Conservation (phyloP, 2,329 filamentous ascomycete genomes). For the Colletotrichum spinosum region DNA sequence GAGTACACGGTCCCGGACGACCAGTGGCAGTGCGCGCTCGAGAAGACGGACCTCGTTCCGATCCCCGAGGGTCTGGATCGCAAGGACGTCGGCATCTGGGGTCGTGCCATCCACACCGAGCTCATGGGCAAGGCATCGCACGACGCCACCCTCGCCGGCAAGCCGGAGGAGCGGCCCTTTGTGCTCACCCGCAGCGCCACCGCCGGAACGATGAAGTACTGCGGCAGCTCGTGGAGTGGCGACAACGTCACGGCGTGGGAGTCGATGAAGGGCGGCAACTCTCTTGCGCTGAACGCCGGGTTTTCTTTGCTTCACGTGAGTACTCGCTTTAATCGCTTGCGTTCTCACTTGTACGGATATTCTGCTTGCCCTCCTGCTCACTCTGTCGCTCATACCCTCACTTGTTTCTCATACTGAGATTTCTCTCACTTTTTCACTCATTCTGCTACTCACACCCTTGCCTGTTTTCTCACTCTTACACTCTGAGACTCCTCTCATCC, state of each 20-base stretch:
- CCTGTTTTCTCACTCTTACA: too few relatives aligned
- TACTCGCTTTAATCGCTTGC: not conserved
- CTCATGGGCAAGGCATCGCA: slow-evolving; percentile 78
- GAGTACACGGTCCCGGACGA: slow-evolving; percentile 77
- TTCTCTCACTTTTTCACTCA: too few relatives aligned
- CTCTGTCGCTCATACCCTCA: too few relatives aligned
- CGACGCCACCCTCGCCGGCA: slow-evolving; percentile 70
- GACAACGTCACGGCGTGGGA: slow-evolving; percentile 82
- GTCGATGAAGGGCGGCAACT: slow-evolving; percentile 78
- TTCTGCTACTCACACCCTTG: too few relatives aligned
- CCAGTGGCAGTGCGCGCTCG: slow-evolving; percentile 71
- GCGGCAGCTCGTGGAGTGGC: slow-evolving; percentile 79
- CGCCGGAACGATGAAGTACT: slow-evolving; percentile 76
- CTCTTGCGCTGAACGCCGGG: slow-evolving; percentile 75
- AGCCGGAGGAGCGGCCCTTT: slow-evolving; percentile 72
- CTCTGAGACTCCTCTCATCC: too few relatives aligned
- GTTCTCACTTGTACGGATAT: too few relatives aligned
- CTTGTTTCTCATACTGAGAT: too few relatives aligned
- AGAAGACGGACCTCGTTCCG: slow-evolving; percentile 49
- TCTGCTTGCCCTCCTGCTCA: too few relatives aligned
- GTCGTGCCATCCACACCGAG: slow-evolving; percentile 76
- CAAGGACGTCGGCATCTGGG: slow-evolving; percentile 74
- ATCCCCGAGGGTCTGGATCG: slow-evolving; percentile 50
- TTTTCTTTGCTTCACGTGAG: slow-evolving; percentile 72
- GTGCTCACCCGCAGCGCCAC: slow-evolving; percentile 79